Evolutionary conservation across 805 yeast species (phyloP), one percentile per base, ranked within the genome.

Genomic region (Yarrowia sp.): DNA sequence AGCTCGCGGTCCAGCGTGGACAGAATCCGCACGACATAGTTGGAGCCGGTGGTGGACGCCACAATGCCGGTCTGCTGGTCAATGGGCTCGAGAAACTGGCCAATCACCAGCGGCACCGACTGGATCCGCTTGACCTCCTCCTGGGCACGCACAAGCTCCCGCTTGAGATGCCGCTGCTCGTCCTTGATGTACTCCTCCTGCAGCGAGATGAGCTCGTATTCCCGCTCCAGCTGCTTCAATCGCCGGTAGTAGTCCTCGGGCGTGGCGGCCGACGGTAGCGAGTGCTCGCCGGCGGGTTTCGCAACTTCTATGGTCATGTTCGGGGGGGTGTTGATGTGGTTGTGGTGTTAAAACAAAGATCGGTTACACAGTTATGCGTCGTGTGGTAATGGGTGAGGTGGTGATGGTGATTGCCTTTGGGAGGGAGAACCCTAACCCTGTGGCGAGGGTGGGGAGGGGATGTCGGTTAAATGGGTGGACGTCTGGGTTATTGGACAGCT

Each of bases 111-210:
- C 15, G 99, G 99, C 63, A 95, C 99, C 2, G 97, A 91, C 76
- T 95, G 97, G 77, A 95, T 96, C 74, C 97, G 86, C 79, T 95
- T 94, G 53, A 95, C 99, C 80, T 95, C 99, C 78, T 95, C 99
- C 78, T 96, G 98, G 2, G 99, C 99, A 74, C 98, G 87, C 58
- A 93, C 87, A 68, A 95, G 84, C 81, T 95, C 99, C 72, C 98
- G 85, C 75, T 92, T 93, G 77, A 95, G 83, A 79, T 94, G 97
- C 76, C 97, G 95, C 76, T 93, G 98, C 78, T 95, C 99, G 78
- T 95, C 99, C 76, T 96, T 95, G 76, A 95, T 92, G 78, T 94
- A 96, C 69, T 93, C 98, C 78, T 95, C 99, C 79, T 95, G 99
- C 71, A 95, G 82, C 69, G 85, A 80, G 70, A 95, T 80, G 64